Base-by-base conservation (phyloP, 2,329 filamentous ascomycete genomes). In the Sporothrix globosa region DNA sequence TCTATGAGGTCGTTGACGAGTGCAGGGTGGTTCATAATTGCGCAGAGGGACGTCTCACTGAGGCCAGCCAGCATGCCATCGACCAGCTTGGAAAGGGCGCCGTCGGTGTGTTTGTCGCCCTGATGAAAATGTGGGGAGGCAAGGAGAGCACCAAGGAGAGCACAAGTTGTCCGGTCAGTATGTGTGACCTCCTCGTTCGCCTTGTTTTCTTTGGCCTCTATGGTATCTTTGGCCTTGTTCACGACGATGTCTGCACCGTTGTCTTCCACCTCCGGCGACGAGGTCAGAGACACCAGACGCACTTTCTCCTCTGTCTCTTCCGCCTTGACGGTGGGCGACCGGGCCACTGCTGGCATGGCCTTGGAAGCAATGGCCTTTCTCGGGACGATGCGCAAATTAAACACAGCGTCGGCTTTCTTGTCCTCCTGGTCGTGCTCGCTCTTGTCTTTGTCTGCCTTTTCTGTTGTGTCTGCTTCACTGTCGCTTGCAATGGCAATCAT, bases 401-500 rank as follows among this genome's bases (percentile, higher is more conserved):
- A 69, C 6, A 21, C 4, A 4, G 30, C 54, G 7, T 17, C 17
- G 19, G 34, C 34, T 1, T 9, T 34, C 7, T 7, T 4, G 34
- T 6, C 6, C 34, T 4, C 34, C 34, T 34, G 5, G 34, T 6
- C 34, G 34, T 34, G 34, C 34, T 34, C 30, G 63, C 44, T 19
- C 14, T 48, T 14, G 63, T 34, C 46, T 9, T 52, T 34, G 19
- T 67, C 27, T 39, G 14, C 17, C 7, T 4, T 60, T 4, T 4
- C 53, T 5, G 27, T 24, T 3, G 10, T 24, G 21, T 17, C 19
- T 1, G 44, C 46, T 63, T 79, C 75, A 56, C 72, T 70, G 52
- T 79, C 76, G 24, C 76, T 71, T 67, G 78, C 80, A 1, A 84
- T 72, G 73, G 81, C 82, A 19, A 70, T 75, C 75, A 85, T 79